Base-by-base conservation (phyloP, 805 yeast species). In the Myxozyma lipomycoides region DNA sequence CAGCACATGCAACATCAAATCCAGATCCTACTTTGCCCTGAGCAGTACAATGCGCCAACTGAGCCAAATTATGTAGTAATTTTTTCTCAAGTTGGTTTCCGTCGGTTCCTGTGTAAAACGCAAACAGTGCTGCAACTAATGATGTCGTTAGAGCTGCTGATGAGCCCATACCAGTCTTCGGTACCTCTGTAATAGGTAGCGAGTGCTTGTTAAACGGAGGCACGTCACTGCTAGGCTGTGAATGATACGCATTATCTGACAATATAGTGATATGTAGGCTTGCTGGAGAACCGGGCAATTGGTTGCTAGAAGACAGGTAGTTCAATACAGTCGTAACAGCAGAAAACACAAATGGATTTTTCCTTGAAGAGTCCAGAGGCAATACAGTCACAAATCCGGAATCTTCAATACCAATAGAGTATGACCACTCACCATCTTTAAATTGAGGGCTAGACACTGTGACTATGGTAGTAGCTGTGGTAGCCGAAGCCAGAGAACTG, bases 21-120 rank as follows among this genome's bases (percentile, higher is more conserved):
- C 98, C 98, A 2, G 96, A 88, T 0, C 98, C 98, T 23, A 93
- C 82, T 67, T 93, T 93, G 28, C 87, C 86, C 67, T 93, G 98
- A 2, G 98, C 98, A 50, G 79, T 76, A 66, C 96, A 90, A 67
- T 93, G 98, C 0, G 95, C 84, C 6, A 86, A 73, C 66, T 93
- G 98, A 0, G 96, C 79, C 24, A 88, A 68, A 61, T 88, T 91
- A 66, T 93, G 98, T 32, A 91, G 73, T n/a, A 66, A 53, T 3
- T 61, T 58, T 24, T 72, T 57, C 4, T 30, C 25, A 44, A 43
- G 36, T 17, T 22, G 45, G 15, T 24, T 30, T n/a, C 17, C 15
- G 26, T 38, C 18, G 3, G 67, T 43, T 48, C 10, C 48, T 22
- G 65, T 60, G 5, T 76, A 79, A 43, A 72, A 69, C 3, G 83